phyloP scores from a whole-genome alignment of 2,329 filamentous ascomycete genomes.

The Xylariaceae sp. region DNA sequence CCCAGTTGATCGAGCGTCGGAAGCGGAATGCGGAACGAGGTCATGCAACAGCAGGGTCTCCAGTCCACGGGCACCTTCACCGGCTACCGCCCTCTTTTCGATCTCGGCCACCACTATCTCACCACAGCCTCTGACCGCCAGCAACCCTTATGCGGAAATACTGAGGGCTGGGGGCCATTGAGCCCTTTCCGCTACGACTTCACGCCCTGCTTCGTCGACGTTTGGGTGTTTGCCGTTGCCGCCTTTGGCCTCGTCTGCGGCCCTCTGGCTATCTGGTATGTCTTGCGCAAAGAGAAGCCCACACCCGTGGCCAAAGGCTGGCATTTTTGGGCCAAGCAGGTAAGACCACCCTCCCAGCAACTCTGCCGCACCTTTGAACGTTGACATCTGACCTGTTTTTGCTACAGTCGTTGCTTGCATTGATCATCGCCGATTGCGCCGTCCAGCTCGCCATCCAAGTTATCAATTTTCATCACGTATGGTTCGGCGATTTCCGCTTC shows the following conservation, averaged over 20 bases:
- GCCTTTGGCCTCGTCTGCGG: conserved; percentile 77
- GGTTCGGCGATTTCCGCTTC: conserved; percentile 80
- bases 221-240: conserved; percentile 78
- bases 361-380: neutral
- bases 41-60: conserved; percentile 49
- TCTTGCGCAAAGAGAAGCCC: conserved; percentile 67
- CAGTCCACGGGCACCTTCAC: conserved; percentile 60
- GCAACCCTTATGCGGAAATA: conserved; percentile 82
- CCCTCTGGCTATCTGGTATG: conserved; percentile 73
- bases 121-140: conserved; percentile 45
- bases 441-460: conserved; percentile 77
- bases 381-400: conserved; percentile 5
- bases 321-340: conserved; percentile 92
- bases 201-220: conserved; percentile 94
- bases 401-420: conserved; percentile 30
- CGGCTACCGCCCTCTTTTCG: conserved; percentile 50
- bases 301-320: conserved; percentile 73
- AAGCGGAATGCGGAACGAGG: conserved; percentile 18
- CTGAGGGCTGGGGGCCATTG: conserved; percentile 92
- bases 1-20: no score
- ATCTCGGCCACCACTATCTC: conserved; percentile 61
- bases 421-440: conserved; percentile 65
- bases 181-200: conserved; percentile 88
- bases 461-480: conserved; percentile 63
- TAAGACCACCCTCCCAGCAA: conserved; percentile 36